phyloP scores from a whole-genome alignment of 768 basidiomycete species.

The Naganishia vaughanmartiniae region DNA sequence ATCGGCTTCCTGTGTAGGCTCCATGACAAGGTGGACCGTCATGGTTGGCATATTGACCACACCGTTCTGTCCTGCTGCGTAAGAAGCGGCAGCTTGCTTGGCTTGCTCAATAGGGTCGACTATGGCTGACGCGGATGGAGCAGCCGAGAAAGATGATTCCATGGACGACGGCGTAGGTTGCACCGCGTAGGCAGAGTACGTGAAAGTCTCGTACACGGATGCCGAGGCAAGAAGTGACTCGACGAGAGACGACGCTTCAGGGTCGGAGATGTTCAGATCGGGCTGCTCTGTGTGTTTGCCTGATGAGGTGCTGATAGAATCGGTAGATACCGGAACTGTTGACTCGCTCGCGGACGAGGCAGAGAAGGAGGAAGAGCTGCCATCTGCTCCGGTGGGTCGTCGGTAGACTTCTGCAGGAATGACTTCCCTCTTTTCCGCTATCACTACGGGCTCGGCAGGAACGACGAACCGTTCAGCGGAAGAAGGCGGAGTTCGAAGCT shows the following conservation, averaged over 20 bases:
- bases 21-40: constrained; percentile 46
- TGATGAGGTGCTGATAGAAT: constrained; percentile 13
- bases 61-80: constrained; percentile 35
- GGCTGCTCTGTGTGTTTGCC: constrained; percentile 19
- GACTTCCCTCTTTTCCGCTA: constrained; percentile 15
- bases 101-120: constrained; percentile 35
- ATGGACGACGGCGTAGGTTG: not conserved
- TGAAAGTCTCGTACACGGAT: constrained; percentile 1
- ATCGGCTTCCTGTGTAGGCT: constrained; percentile 50
- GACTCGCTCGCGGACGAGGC: not conserved
- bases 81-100: constrained; percentile 37
- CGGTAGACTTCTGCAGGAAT: constrained; percentile 6
- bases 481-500: constrained; percentile 9
- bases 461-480: constrained; percentile 9
- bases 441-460: not conserved
- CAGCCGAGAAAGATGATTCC: not conserved
- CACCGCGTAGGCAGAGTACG: constrained; percentile 19
- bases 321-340: constrained; percentile 9
- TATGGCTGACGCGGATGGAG: not conserved
- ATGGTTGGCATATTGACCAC: constrained; percentile 44
- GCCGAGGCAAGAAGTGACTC: constrained; percentile 10
- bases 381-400: constrained; percentile 4
- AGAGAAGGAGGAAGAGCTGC: not conserved
- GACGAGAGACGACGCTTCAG: not conserved
- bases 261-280: not conserved